Conservation (phyloP, 106 monocot species). For the Posidonia australis region DNA sequence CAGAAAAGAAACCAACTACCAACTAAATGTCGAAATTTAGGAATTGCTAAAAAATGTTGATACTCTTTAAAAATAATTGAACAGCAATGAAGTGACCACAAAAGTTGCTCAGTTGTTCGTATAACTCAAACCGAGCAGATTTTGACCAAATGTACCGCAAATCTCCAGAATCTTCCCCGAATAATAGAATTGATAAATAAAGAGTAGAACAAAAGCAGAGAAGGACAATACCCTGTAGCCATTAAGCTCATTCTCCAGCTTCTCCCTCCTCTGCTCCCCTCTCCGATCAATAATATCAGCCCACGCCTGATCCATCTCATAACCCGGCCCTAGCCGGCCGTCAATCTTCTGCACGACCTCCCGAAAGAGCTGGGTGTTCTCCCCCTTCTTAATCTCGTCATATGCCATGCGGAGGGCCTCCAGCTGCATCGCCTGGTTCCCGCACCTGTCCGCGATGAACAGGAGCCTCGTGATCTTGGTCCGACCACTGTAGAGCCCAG, state of each 20-base stretch:
- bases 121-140: too few relatives aligned
- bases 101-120: too few relatives aligned
- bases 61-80: too few relatives aligned
- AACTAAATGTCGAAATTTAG: too few relatives aligned
- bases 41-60: too few relatives aligned
- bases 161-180: background rate
- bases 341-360: constrained; percentile 60
- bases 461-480: constrained; percentile 60
- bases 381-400: constrained; percentile 88
- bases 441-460: constrained; percentile 81
- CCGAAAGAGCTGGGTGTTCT: constrained; percentile 55
- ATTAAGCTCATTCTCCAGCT: constrained; percentile 90
- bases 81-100: too few relatives aligned
- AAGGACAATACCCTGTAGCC: constrained; percentile 51
- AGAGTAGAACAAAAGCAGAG: too few relatives aligned
- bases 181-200: too few relatives aligned
- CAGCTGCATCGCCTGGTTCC: constrained; percentile 45
- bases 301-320: constrained; percentile 61
- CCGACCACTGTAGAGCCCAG: constrained; percentile 67
- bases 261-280: constrained; percentile 58
- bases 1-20: too few relatives aligned
- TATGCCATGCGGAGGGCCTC: constrained; percentile 89
- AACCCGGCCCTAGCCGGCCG: constrained; percentile 47
- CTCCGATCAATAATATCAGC: constrained; percentile 52
- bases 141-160: too few relatives aligned